Base-by-base conservation (phyloP, 202 grass and related monocot species). In the Schoenoplectus tabernaemontani region DNA sequence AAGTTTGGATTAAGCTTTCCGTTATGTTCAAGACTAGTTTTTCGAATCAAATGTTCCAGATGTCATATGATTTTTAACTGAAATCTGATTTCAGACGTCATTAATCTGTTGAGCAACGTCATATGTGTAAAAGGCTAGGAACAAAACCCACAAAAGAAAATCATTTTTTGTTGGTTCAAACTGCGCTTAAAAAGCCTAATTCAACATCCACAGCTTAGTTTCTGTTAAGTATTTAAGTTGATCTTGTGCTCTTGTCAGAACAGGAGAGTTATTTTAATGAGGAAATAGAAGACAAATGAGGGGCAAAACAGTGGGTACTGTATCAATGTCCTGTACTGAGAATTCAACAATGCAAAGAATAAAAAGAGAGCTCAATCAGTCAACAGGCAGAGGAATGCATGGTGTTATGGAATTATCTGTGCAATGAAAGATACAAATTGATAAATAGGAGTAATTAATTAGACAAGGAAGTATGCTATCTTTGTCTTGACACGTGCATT, bases 401-500 rank as follows among this genome's bases (percentile, higher is more conserved):
- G n/a, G 28, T 28, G 36, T 7, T 22, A 46, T 70, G 4, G 23
- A 30, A 30, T 53, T 34, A 53, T 53, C 30, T 8, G 46, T 53
- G 20, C 67, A 71, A 48, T 71, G 48, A 48, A 47, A 48, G 39
- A 28, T 28, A 70, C 37, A 3, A 39, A 39, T 47, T 12, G 12
- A 73, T 51, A 51, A 33, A 74, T 33, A 32, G 0, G 46, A n/a
- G 5, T 34, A n/a, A 11, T 11, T 6, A 5, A 68, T 4, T 46
- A 24, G 65, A 69, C 61, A 64, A 64, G 61, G 32, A 38, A 42
- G 64, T 43, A 12, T 46, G 39, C 19, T 23, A 68, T 75, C 71
- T 75, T 26, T 75, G 71, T 75, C 71, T 12, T 1, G 17, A 30
- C 71, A 75, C 48, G 71, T 75, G 71, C 71, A 75, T 2, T 19